Conservation (phyloP, 805 yeast species). For the Cyberlindnera americana region DNA sequence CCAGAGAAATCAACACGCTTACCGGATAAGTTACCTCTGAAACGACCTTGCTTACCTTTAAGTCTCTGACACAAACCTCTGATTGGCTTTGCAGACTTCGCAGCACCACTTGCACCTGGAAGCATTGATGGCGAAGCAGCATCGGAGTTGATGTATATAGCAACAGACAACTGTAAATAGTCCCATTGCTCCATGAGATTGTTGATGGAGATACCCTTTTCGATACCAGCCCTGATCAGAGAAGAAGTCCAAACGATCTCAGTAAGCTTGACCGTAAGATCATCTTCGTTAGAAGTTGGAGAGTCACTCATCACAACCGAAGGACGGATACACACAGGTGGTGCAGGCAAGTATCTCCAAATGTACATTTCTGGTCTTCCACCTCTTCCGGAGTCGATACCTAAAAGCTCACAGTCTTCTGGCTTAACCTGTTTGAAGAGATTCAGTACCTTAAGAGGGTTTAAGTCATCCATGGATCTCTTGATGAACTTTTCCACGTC, state of each 20-base stretch:
- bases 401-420: slow-evolving; percentile 86
- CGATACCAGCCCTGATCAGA: slow-evolving; percentile 88
- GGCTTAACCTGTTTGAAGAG: slow-evolving; percentile 84
- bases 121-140: slow-evolving; percentile 76
- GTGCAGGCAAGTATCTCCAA: slow-evolving; percentile 97
- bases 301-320: slow-evolving; percentile 90
- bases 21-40: slow-evolving; percentile 96
- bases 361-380: slow-evolving; percentile 96
- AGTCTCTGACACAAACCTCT: slow-evolving; percentile 96
- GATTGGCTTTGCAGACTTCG: slow-evolving; percentile 64
- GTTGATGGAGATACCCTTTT: slow-evolving; percentile 89
- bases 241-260: slow-evolving; percentile 98
- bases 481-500: slow-evolving; percentile 85
- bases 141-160: slow-evolving; percentile 96
- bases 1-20: slow-evolving; percentile 98
- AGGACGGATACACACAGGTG: slow-evolving; percentile 98
- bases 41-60: slow-evolving; percentile 98
- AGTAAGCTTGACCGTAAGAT: slow-evolving; percentile 89
- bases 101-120: slow-evolving; percentile 60
- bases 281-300: slow-evolving; percentile 93
- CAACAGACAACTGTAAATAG: slow-evolving; percentile 88
- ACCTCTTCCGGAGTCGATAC: slow-evolving; percentile 80
- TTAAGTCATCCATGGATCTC: slow-evolving; percentile 88
- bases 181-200: slow-evolving; percentile 99
- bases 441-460: slow-evolving; percentile 85